Evolutionary conservation across 257 asterid species (phyloP), one percentile per base, ranked within the genome.

Genomic region (Ilex asprella): DNA sequence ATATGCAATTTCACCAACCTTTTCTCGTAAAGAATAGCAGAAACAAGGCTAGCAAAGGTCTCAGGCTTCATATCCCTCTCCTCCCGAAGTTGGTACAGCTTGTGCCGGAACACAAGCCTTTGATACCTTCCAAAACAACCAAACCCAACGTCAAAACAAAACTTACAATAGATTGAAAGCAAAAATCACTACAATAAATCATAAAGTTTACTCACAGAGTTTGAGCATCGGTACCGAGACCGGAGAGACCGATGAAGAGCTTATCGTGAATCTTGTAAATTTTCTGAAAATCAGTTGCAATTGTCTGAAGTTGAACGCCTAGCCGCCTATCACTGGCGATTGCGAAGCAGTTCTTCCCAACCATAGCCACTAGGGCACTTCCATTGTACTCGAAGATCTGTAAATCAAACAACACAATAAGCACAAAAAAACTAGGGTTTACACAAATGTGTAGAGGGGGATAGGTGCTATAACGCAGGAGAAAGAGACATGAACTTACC

Each of bases 31-130:
- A 83, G 88, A 69, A 87, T 57, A 12, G 96, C 96, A 60, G 97
- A 91, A 31, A 91, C 97, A 53, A 91, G 96, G 82, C 95, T 91
- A n/a, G 97, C 86, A 82, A 91, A 91, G 59, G 96, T 91, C 70
- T 91, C 96, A 35, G 98, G 96, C 83, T 86, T 91, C 96, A 91
- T 88, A 62, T 91, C 78, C 81, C 98, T 88, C 83, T 91, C 96
- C 79, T 91, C 98, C 67, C 96, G 72, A 30, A 91, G 86, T 69
- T 35, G 41, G 2, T 35, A 35, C 41, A 35, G 41, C 41, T 35
- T 35, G 41, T 35, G 41, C 41, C 41, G 91, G 65, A 91, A 91
- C 57, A 83, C 84, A 55, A 91, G 96, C 47, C 86, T 78, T 58
- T 91, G 96, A 69, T 83, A 58, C 88, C 98, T 91, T 67, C 66